Evolutionary conservation across 2,329 filamentous ascomycete species (phyloP).

Genomic region (Colletotrichum musae): DNA sequence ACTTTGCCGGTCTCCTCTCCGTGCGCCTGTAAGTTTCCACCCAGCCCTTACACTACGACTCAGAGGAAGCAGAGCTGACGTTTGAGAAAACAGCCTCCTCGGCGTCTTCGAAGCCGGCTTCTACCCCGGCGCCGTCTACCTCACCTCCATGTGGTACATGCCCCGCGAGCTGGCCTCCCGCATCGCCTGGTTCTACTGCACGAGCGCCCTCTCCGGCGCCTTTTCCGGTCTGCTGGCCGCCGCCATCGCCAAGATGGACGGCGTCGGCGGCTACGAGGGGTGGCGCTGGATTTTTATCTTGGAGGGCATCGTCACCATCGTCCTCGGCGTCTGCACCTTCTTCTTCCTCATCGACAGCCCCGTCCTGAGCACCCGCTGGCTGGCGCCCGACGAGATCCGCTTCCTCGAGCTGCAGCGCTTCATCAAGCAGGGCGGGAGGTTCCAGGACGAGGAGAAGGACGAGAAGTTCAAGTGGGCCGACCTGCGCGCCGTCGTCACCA

Average conservation of each 20-base stretch:
- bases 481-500: slow-evolving; percentile 46
- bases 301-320: slow-evolving; percentile 46
- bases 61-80: too few species aligned
- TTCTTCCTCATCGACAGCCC: slow-evolving; percentile 61
- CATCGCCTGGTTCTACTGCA: slow-evolving; percentile 49
- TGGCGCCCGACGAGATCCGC: slow-evolving; percentile 53
- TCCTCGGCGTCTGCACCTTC: slow-evolving; percentile 60
- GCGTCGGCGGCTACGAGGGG: slow-evolving; percentile 61
- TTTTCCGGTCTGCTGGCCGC: slow-evolving; percentile 75
- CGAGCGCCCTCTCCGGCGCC: slow-evolving; percentile 60
- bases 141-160: slow-evolving; percentile 50
- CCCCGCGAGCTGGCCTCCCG: slow-evolving; percentile 46
- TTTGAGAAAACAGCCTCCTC: slow-evolving; percentile 41
- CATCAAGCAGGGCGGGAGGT: slow-evolving; percentile 51
- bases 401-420: slow-evolving; percentile 49
- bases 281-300: slow-evolving; percentile 70
- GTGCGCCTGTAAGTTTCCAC: slow-evolving; percentile 42
- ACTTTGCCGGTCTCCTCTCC: slow-evolving; percentile 47
- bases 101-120: slow-evolving; percentile 51
- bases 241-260: slow-evolving; percentile 71
- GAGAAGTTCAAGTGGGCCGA: slow-evolving; percentile 45
- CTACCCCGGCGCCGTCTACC: slow-evolving; percentile 48
- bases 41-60: too few species aligned
- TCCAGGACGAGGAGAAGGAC: slow-evolving; percentile 39
- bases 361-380: slow-evolving; percentile 51